Percentiles rank a stretch among this genome's conserved stretches.
Conservation (phyloP, 1,284 basidiomycete genomes). For the Sutorius eximius region DNA sequence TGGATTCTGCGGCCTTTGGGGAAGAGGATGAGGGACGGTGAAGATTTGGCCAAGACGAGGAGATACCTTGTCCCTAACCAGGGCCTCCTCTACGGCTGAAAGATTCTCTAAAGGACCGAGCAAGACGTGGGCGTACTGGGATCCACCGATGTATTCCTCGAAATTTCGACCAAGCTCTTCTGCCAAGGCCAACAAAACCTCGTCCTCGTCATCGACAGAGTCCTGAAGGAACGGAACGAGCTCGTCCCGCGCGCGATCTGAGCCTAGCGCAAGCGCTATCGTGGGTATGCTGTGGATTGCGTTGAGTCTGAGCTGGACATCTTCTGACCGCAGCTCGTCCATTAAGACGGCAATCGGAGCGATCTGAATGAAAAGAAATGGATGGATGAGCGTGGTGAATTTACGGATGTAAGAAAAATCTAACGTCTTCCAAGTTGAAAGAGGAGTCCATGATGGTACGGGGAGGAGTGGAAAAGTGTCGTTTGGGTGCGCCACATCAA, state of each 20-base stretch:
- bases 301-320: conserved; percentile 92
- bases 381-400: conserved; percentile 18
- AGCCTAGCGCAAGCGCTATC: conserved; percentile 95
- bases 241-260: conserved; percentile 94
- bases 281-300: conserved; percentile 98
- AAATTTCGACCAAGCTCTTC: conserved; percentile 93
- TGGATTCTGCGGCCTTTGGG: conserved; percentile 89
- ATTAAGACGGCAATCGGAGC: conserved; percentile 87
- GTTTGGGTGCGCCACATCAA: conserved; percentile 23
- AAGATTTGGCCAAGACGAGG: background rate
- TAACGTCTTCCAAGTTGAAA: conserved; percentile 57
- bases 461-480: background rate
- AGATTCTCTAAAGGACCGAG: conserved; percentile 95
- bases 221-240: conserved; percentile 97
- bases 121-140: conserved; percentile 84
- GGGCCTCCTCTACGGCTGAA: conserved; percentile 96
- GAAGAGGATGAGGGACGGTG: conserved; percentile 13
- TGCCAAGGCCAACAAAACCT: conserved; percentile 93
- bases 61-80: conserved; percentile 94
- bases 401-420: conserved; percentile 24
- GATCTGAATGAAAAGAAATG: conserved; percentile 48
- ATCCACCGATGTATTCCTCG: conserved; percentile 94
- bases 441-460: conserved; percentile 57
- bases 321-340: conserved; percentile 95
- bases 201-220: conserved; percentile 98